Conservation (phyloP, 257 asterid species). For the Plectranthus barbatus region DNA sequence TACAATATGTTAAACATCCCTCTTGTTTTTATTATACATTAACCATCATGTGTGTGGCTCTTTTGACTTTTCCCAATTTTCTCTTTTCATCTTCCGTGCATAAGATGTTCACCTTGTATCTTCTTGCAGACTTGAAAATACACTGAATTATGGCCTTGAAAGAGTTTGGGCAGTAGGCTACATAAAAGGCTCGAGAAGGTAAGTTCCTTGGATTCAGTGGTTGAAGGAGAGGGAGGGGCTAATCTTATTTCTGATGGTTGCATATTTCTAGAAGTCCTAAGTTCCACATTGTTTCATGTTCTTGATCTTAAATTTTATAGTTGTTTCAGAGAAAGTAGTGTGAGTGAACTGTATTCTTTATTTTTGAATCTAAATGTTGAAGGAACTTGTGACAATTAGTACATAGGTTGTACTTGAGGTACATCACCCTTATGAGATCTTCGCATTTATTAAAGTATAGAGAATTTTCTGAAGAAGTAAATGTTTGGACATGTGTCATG, state of each 20-base stretch:
- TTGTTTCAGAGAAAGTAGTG: slow-evolving; percentile 9
- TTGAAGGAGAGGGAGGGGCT: neutral
- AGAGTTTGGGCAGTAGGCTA: slow-evolving; percentile 98
- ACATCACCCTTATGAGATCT: neutral
- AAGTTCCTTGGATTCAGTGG: slow-evolving; percentile 18
- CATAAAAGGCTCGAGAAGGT: slow-evolving; percentile 94
- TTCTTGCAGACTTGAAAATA: slow-evolving; percentile 83
- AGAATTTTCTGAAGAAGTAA: neutral
- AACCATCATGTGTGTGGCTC: neutral
- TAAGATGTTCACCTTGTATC: slow-evolving; percentile 16
- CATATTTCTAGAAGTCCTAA: neutral
- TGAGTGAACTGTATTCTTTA: slow-evolving; percentile 1
- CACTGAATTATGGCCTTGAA: slow-evolving; percentile 97
- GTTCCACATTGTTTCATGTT: slow-evolving; percentile 4
- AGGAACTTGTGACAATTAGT: neutral
- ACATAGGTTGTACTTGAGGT: slow-evolving; percentile 5
- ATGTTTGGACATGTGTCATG: neutral
- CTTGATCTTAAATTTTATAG: neutral
- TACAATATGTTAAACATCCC: neutral
- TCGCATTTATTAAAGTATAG: neutral
- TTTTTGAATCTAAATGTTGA: neutral
- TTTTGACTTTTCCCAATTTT: neutral
- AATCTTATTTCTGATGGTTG: too few relatives aligned
- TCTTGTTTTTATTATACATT: neutral
- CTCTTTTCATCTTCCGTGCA: neutral